These are phyloP conservation scores for Phalaenopsis equestris DNA, from an alignment of 106 monocot genomes.

Conservation along the genomic window DNA sequence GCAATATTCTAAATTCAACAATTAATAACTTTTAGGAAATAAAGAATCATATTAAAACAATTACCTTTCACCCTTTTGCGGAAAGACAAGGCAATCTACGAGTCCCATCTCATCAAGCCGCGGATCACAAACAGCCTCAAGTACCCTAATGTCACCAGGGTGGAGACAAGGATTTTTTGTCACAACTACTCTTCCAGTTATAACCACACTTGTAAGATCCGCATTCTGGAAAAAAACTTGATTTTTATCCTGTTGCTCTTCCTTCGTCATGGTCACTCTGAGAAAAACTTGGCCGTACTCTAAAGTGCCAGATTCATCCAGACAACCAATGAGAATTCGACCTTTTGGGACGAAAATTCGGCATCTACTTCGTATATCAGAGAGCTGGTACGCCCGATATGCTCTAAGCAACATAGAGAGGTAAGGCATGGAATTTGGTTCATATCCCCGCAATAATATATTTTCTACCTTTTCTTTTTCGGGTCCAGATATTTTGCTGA, in stretches of 20 bases:
- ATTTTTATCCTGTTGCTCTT: constrained; percentile 36
- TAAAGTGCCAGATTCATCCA: constrained; percentile 70
- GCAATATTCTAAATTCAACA: not conserved
- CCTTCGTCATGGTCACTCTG: constrained; percentile 58
- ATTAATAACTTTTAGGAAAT: not conserved
- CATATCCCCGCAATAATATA: constrained; percentile 66
- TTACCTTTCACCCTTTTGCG: constrained; percentile 85
- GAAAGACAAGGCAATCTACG: constrained; percentile 84
- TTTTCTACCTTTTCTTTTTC: constrained; percentile 40
- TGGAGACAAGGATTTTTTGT: constrained; percentile 97
- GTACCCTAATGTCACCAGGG: constrained; percentile 86
- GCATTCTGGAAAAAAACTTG: constrained; percentile 30
- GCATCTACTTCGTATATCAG: constrained; percentile 66
- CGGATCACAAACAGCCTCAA: constrained; percentile 63
- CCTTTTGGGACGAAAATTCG: constrained; percentile 85
- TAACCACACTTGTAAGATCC: constrained; percentile 42
- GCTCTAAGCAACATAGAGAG: constrained; percentile 71
- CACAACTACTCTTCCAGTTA: constrained; percentile 72
- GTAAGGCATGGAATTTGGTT: constrained; percentile 71
- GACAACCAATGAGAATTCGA: constrained; percentile 73
- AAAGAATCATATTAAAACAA: not conserved
- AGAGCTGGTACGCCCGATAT: constrained; percentile 50
- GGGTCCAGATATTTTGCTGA: constrained; percentile 41
- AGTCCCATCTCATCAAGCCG: constrained; percentile 51
- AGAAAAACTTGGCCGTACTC: constrained; percentile 81